Percentiles rank a stretch among this genome's conserved stretches.
These are phyloP conservation scores for Dioscorea alata DNA, from an alignment of 106 monocot species.

Conservation along the genomic window DNA sequence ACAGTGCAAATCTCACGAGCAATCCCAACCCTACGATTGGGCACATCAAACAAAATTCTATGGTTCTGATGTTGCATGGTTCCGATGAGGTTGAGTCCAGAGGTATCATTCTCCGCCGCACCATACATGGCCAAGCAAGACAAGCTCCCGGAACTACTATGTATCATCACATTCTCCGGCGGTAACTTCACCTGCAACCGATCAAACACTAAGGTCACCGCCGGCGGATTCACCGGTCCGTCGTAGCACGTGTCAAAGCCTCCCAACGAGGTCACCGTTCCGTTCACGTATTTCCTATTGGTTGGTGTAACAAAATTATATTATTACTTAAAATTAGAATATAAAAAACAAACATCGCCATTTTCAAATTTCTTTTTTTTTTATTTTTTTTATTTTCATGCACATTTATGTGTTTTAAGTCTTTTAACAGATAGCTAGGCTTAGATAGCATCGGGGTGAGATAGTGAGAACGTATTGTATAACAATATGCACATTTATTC, in stretches of 20 bases:
- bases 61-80: conserved; percentile 81
- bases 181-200: conserved; percentile 82
- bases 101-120: conserved; percentile 64
- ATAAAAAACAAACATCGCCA: too few species aligned
- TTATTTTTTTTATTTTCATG: too few species aligned
- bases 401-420: too few species aligned
- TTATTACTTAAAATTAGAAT: too few species aligned
- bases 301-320: too few species aligned
- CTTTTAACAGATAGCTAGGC: too few species aligned
- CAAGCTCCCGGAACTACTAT: conserved; percentile 55
- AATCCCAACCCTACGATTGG: conserved; percentile 48
- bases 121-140: conserved; percentile 88
- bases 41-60: conserved; percentile 55
- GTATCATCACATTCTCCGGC: conserved; percentile 72
- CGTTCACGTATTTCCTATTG: neutral
- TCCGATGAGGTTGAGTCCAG: conserved; percentile 70
- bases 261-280: conserved; percentile 49
- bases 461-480: too few species aligned
- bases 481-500: too few species aligned
- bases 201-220: conserved; percentile 54
- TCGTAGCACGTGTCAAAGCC: conserved; percentile 98
- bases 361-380: too few species aligned
- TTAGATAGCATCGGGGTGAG: too few species aligned
- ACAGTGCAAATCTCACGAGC: conserved; percentile 45
- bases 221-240: conserved; percentile 39